These are phyloP conservation scores for Pichia deserticola DNA, from an alignment of 805 yeast genomes.

Conservation along the genomic window DNA sequence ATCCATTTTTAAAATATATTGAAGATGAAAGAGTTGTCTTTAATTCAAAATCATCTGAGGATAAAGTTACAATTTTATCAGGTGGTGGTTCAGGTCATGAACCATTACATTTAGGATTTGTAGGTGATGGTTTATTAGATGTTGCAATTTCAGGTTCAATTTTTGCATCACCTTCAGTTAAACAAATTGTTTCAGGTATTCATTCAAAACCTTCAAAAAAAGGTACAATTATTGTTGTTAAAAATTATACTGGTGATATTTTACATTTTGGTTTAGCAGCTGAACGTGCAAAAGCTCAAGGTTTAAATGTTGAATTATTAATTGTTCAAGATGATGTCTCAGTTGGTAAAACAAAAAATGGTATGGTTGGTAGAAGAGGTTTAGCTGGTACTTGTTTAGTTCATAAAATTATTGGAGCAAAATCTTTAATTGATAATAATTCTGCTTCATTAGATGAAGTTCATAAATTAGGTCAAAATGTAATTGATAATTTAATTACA, in stretches of 20 bases:
- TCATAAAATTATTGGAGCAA: constrained; percentile 79
- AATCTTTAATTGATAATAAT: constrained; percentile 25
- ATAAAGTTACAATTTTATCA: constrained; percentile 65
- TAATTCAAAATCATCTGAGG: constrained; percentile 28
- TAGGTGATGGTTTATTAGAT: constrained; percentile 74
- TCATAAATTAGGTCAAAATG: constrained; percentile 48
- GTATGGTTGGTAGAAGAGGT: constrained; percentile 90
- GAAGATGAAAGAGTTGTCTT: constrained; percentile 51
- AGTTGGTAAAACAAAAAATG: constrained; percentile 84
- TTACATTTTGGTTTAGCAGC: constrained; percentile 88
- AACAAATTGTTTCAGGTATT: constrained; percentile 69
- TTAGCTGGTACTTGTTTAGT: constrained; percentile 85
- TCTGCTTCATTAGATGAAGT: constrained; percentile 44
- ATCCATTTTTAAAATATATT: constrained; percentile 48
- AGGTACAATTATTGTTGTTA: constrained; percentile 75
- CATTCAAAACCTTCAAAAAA: constrained; percentile 45
- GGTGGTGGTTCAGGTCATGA: constrained; percentile 98
- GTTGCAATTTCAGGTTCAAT: constrained; percentile 87
- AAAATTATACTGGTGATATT: constrained; percentile 93
- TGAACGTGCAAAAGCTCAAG: constrained; percentile 77
- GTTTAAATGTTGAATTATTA: constrained; percentile 62
- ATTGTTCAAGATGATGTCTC: constrained; percentile 90
- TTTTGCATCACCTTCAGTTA: constrained; percentile 88
- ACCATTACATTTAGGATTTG: constrained; percentile 88
- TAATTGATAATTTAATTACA: constrained; percentile 66